Conservation (phyloP, 176 grass and related monocot species). For the Carex parvula region DNA sequence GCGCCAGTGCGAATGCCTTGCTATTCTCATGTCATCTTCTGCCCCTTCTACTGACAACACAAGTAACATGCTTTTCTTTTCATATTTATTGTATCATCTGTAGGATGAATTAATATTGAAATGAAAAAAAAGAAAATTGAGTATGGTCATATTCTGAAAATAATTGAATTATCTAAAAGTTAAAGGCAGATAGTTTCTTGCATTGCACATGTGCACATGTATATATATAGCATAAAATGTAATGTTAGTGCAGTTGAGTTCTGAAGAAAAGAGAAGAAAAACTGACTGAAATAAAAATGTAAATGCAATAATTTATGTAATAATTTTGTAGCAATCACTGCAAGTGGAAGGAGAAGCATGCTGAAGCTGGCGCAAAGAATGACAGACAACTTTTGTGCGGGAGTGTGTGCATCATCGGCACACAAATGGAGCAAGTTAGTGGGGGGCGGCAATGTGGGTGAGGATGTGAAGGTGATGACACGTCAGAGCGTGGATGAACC, state of each 20-base stretch:
- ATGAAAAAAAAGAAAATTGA: neutral
- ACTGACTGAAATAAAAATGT: neutral
- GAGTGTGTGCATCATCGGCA: constrained; percentile 71
- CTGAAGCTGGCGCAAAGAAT: constrained; percentile 74
- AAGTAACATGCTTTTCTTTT: constrained; percentile 1
- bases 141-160: neutral
- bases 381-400: constrained; percentile 81
- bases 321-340: constrained; percentile 36
- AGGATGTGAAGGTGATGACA: constrained; percentile 73
- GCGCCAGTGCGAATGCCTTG: constrained; percentile 72
- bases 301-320: neutral
- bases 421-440: constrained; percentile 76
- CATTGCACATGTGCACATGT: neutral
- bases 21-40: constrained; percentile 62
- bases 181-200: neutral
- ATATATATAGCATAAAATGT: neutral
- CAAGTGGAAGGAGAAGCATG: constrained; percentile 74
- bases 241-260: neutral
- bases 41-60: constrained; percentile 13
- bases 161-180: neutral
- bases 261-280: neutral
- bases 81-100: neutral
- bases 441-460: constrained; percentile 47
- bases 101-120: neutral
- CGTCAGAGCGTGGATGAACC: constrained; percentile 74